Conservation (phyloP, 106 monocot species). For the Acanthochlamys bracteata region DNA sequence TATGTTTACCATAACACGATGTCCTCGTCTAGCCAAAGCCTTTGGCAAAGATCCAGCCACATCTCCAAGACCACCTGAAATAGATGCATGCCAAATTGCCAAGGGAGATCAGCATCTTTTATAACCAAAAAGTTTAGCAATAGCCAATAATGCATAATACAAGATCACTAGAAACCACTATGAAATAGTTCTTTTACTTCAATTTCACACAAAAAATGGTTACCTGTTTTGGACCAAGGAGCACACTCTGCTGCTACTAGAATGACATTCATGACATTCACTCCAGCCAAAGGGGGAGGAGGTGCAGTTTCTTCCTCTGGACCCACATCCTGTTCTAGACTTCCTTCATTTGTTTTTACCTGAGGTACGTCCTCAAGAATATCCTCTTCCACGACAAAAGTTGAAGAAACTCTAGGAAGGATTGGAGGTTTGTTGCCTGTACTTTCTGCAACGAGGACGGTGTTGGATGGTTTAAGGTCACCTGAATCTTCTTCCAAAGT, state of each 20-base stretch:
- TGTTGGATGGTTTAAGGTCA: conserved; percentile 11
- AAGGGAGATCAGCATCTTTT: too few relatives aligned
- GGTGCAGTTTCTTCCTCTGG: conserved; percentile 26
- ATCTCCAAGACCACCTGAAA: conserved; percentile 89
- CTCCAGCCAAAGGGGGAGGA: conserved; percentile 51
- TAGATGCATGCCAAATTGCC: too few relatives aligned
- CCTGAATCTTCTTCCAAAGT: conserved; percentile 4
- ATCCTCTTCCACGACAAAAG: not conserved
- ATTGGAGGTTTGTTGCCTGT: not conserved
- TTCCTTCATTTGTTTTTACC: conserved; percentile 3
- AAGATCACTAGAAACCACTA: too few relatives aligned
- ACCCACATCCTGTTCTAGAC: conserved; percentile 7
- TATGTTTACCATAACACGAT: conserved; percentile 71
- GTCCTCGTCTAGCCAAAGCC: conserved; percentile 80
- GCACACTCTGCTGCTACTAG: conserved; percentile 85
- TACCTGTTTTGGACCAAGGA: conserved; percentile 92
- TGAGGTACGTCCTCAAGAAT: not conserved
- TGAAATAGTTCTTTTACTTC: too few relatives aligned
- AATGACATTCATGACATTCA: conserved; percentile 85
- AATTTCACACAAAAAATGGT: too few relatives aligned
- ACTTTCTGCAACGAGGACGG: not conserved
- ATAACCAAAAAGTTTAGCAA: too few relatives aligned
- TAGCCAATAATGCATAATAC: too few relatives aligned
- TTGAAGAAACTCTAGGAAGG: not conserved
- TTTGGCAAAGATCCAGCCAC: conserved; percentile 87